phyloP scores from a whole-genome alignment of 1,139 yeast species.

The Petasospora fabianii region DNA sequence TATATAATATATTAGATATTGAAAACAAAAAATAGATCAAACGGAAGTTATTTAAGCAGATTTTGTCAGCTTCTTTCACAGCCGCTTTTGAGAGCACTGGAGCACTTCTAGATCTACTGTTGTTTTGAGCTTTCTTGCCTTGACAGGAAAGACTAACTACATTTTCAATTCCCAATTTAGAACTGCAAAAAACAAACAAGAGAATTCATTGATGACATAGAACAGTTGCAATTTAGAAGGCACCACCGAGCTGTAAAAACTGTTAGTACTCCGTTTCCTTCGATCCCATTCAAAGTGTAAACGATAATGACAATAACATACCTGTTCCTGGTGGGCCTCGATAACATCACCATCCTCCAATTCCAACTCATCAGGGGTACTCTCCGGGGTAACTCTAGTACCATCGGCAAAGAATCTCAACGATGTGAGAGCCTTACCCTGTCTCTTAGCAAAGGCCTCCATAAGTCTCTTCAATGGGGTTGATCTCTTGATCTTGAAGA shows the following conservation, averaged over 20 bases:
- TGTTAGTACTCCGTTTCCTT: constrained; percentile 1
- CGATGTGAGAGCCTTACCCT: constrained; percentile 80
- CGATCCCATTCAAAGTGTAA: too few relatives aligned
- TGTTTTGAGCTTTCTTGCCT: too few relatives aligned
- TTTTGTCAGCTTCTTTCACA: too few relatives aligned
- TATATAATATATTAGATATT: too few relatives aligned
- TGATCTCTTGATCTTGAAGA: constrained; percentile 89
- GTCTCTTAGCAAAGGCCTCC: constrained; percentile 98
- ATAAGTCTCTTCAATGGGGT: constrained; percentile 92
- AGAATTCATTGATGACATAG: too few relatives aligned
- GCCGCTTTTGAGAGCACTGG: too few relatives aligned
- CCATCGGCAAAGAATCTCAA: constrained; percentile 93
- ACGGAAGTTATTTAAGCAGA: too few relatives aligned
- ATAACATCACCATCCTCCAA: constrained; percentile 94
- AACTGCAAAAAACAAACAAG: too few relatives aligned
- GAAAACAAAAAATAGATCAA: too few relatives aligned
- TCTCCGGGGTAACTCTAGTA: constrained; percentile 79
- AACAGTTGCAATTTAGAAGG: constrained; percentile 4
- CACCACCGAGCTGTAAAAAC: constrained; percentile 22
- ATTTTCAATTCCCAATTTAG: too few relatives aligned
- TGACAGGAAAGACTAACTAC: too few relatives aligned
- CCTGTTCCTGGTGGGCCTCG: constrained; percentile 97
- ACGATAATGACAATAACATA: constrained; percentile 40
- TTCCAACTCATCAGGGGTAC: constrained; percentile 89
- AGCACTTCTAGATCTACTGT: too few relatives aligned